Conservation (phyloP, 1,284 basidiomycete genomes). For the Papiliotrema nemorosa region DNA sequence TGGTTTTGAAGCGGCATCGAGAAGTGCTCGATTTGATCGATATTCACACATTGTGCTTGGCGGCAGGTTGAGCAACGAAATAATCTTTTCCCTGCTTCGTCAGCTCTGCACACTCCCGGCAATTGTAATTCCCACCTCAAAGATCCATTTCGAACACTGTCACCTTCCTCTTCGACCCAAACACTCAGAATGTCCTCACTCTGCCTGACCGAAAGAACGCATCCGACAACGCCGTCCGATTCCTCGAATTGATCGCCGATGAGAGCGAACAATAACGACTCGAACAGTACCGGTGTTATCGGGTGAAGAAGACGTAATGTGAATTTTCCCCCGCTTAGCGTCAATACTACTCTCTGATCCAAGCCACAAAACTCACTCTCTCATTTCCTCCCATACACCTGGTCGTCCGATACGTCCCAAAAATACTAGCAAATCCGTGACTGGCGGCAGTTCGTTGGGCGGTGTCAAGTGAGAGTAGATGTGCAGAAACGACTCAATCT, state of each 20-base stretch:
- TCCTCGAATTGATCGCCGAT: conserved; percentile 51
- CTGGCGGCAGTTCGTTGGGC: conserved; percentile 45
- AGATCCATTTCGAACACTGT: conserved; percentile 38
- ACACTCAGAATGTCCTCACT: conserved; percentile 50
- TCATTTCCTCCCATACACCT: conserved; percentile 50
- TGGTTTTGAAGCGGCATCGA: conserved; percentile 36
- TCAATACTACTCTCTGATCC: background rate
- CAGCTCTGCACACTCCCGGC: background rate
- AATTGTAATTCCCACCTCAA: conserved; percentile 36
- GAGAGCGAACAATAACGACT: conserved; percentile 43
- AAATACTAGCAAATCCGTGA: conserved; percentile 49
- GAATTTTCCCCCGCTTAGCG: conserved; percentile 41
- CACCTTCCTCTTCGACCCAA: conserved; percentile 50
- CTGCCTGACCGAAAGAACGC: conserved; percentile 47
- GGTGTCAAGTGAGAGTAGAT: conserved; percentile 49
- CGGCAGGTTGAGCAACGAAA: conserved; percentile 42
- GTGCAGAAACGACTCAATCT: conserved; percentile 51
- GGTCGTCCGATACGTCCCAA: conserved; percentile 46
- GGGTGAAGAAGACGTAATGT: conserved; percentile 47
- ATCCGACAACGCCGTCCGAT: conserved; percentile 48
- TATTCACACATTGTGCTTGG: conserved; percentile 46
- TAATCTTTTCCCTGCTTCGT: conserved; percentile 43
- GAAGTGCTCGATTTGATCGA: conserved; percentile 45
- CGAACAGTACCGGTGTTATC: conserved; percentile 44
- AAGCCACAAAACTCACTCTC: conserved; percentile 31